These are phyloP conservation scores for Candida jianshihensis DNA, from an alignment of 805 yeast species.

Conservation along the genomic window DNA sequence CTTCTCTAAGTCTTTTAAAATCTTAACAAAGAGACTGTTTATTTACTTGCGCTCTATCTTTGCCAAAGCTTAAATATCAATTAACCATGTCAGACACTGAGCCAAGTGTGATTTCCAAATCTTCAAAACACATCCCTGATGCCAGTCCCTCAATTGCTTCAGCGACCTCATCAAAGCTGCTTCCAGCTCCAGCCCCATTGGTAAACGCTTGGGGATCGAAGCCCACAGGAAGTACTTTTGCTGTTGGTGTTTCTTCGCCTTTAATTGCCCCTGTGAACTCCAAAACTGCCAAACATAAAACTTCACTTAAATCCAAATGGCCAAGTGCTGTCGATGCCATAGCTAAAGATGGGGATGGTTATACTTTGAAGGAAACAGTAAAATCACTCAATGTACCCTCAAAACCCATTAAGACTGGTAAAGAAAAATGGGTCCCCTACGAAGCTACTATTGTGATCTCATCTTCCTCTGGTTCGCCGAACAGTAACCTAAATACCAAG, in stretches of 20 bases:
- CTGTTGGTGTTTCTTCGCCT: neutral
- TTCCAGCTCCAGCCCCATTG: slow-evolving; percentile 23
- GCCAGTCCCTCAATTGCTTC: slow-evolving; percentile 3
- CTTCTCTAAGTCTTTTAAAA: too few species aligned
- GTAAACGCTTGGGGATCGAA: slow-evolving; percentile 21
- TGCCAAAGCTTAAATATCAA: too few species aligned
- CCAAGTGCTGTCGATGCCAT: slow-evolving; percentile 14
- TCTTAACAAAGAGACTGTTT: too few species aligned
- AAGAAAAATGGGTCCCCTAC: slow-evolving; percentile 66
- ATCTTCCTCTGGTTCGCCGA: slow-evolving; percentile 2
- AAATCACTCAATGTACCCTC: slow-evolving; percentile 3
- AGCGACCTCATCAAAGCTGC: slow-evolving; percentile 16
- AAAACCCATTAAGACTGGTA: slow-evolving; percentile 23
- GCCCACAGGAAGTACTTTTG: slow-evolving; percentile 3
- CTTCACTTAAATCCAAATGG: slow-evolving; percentile 8
- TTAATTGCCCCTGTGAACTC: too few species aligned
- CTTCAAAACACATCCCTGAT: neutral
- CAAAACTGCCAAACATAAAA: too few species aligned
- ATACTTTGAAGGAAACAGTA: too few species aligned
- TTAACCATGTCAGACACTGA: too few species aligned
- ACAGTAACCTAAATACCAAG: slow-evolving; percentile 7
- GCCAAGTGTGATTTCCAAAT: too few species aligned
- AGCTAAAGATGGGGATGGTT: too few species aligned
- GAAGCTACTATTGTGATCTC: slow-evolving; percentile 44
- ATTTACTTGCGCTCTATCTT: too few species aligned